These are phyloP conservation scores for Vicia villosa DNA, from an alignment of 306 rosid species.

Conservation along the genomic window DNA sequence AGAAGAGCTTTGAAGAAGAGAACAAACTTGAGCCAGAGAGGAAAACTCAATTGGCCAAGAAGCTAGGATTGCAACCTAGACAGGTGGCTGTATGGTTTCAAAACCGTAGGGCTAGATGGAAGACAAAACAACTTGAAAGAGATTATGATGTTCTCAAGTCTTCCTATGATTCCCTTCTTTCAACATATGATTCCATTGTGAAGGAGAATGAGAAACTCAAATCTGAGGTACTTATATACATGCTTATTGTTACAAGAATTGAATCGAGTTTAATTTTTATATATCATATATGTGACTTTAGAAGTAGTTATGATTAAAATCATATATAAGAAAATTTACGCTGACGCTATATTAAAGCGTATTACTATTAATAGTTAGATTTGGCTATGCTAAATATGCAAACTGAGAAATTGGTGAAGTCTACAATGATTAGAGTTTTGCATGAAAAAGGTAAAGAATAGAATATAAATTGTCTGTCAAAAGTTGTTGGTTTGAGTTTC, in stretches of 20 bases:
- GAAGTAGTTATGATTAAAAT: background rate
- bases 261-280: background rate
- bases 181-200: slow-evolving; percentile 61
- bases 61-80: slow-evolving; percentile 92
- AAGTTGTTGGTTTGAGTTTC: slow-evolving; percentile 34
- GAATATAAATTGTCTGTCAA: slow-evolving; percentile 14
- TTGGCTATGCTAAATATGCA: slow-evolving; percentile 17
- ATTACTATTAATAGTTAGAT: slow-evolving; percentile 17
- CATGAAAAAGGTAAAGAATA: slow-evolving; percentile 36
- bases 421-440: slow-evolving; percentile 9
- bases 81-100: slow-evolving; percentile 99
- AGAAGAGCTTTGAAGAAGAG: slow-evolving; percentile 93
- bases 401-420: slow-evolving; percentile 15
- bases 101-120: slow-evolving; percentile 98
- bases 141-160: slow-evolving; percentile 90
- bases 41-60: slow-evolving; percentile 87
- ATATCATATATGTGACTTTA: background rate
- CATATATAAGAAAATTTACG: too few relatives aligned
- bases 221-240: slow-evolving; percentile 64
- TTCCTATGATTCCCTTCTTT: slow-evolving; percentile 74
- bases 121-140: slow-evolving; percentile 99
- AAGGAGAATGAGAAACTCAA: slow-evolving; percentile 91
- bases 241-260: background rate
- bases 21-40: slow-evolving; percentile 98
- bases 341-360: background rate